Evolutionary conservation across 257 asterid genomes (phyloP), one percentile per base, ranked within the genome.

Genomic region (Henckelia pumila): DNA sequence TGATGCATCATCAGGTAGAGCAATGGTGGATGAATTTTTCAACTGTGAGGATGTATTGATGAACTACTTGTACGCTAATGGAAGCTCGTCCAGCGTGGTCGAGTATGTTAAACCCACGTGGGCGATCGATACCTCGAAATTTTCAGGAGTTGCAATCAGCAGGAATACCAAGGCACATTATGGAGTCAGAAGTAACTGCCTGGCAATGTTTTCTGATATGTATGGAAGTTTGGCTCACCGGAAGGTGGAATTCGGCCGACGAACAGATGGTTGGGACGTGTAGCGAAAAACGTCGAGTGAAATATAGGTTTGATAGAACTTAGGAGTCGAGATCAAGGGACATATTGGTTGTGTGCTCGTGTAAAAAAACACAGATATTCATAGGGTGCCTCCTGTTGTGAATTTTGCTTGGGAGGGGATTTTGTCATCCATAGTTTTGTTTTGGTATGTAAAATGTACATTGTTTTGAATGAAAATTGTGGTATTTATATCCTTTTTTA

Each of bases 41-140:
- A 94, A 94, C 71, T 94, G 99, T 49, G 99, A 94, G 80, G 99
- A 94, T 67, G 94, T 94, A 69, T 71, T 91, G 79, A 73, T 94
- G 95, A 94, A 94, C 77, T 91, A 86, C 63, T 62, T 94, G 80
- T 88, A 91, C 10, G 97, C 97, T 11, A 94, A 90, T 17, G 71
- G 80, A 22, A 91, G 89, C 85, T 16, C 17, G 55, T 73, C 81
- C 2, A 69, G 65, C 14, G 81, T 16, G 0, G 98, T 91, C 2
- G 98, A 91, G 79, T 91, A 47, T 6, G 55, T 47, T 6, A 47
- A 47, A 17, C 55, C 55, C 55, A 5, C 55, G 8, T 47, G 55
- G 55, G 21, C 55, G 8, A 17, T 47, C 8, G 55, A 47, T 6
- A 47, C 55, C 20, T 47, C 55, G 20, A 47, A 47, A 47, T 47